Evolutionary conservation across 2,329 filamentous ascomycete species (phyloP), one percentile per base, ranked within the genome.

Genomic region (Fusarium sp.): DNA sequence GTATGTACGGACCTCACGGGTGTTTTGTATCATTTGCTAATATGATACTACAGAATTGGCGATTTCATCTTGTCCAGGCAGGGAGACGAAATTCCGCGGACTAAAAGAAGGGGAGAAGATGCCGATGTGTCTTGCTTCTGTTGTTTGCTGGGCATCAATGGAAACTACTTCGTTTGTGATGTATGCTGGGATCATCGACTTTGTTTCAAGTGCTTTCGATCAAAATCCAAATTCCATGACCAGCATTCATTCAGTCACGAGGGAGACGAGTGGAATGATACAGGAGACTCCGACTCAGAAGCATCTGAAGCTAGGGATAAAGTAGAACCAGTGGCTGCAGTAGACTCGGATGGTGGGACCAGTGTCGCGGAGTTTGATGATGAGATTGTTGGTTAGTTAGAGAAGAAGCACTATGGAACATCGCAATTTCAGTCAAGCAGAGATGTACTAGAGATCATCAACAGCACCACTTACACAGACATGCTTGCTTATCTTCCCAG

Each of bases 351-450:
- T 12, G 4, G 28, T 13, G 20, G 6, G 28, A 26, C 30, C 30
- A 11, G 20, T 8, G 20, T 18, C 9, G 33, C 37, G 26, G 46
- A 23, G 23, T 50, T 37, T 18, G 46, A 50, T 16, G 46, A 50
- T 6, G 46, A 50, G 33, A 50, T 37, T 16, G 46, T 50, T 37
- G 33, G 46, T n/a, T 50, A 37, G n/a, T n/a, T n/a, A n/a, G n/a
- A n/a, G n/a, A n/a, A n/a, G n/a, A n/a, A n/a, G n/a, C n/a, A n/a
- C n/a, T n/a, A n/a, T n/a, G n/a, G n/a, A n/a, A n/a, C n/a, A n/a
- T n/a, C n/a, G n/a, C n/a, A n/a, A n/a, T n/a, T n/a, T n/a, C n/a
- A n/a, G n/a, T n/a, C n/a, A n/a, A n/a, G n/a, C n/a, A n/a, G n/a
- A n/a, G n/a, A n/a, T n/a, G n/a, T n/a, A n/a, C n/a, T n/a, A n/a